Evolutionary conservation across 2,329 filamentous ascomycete species (phyloP).

Genomic region (Mariannaea sp.): DNA sequence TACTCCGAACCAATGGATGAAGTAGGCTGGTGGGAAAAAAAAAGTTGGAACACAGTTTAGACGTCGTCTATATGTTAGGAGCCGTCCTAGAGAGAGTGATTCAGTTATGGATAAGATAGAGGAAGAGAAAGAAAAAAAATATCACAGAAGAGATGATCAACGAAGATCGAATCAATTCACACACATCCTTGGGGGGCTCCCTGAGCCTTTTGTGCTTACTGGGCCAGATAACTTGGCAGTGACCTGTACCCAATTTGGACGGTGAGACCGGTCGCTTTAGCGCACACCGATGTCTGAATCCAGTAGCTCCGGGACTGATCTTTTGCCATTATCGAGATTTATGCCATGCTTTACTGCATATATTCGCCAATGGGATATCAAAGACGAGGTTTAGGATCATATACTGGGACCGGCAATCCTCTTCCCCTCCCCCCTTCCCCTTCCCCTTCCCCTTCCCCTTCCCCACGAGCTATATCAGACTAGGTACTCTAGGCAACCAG

Average conservation of each 20-base stretch:
- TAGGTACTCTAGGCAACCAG: slow-evolving; percentile 13
- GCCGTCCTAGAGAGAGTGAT: too few species aligned
- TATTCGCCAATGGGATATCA: slow-evolving; percentile 20
- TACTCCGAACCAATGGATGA: too few species aligned
- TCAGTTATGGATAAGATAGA: slow-evolving; percentile 9
- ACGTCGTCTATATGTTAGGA: too few species aligned
- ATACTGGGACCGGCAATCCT: not conserved
- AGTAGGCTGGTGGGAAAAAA: not conserved
- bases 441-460: too few species aligned
- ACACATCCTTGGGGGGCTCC: slow-evolving; percentile 21
- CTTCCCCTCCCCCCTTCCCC: too few species aligned
- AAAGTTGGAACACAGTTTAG: too few species aligned
- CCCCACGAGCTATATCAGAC: slow-evolving; percentile 9
- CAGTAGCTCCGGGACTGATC: slow-evolving; percentile 9
- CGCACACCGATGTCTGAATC: slow-evolving; percentile 34
- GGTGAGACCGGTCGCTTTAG: slow-evolving; percentile 21
- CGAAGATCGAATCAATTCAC: slow-evolving; percentile 21
- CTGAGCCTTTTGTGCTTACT: slow-evolving; percentile 30
- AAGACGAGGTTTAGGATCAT: not conserved
- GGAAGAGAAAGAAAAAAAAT: slow-evolving; percentile 20
- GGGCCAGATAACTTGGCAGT: slow-evolving; percentile 18
- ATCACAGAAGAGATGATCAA: slow-evolving; percentile 28
- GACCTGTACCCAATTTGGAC: slow-evolving; percentile 21
- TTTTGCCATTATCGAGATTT: slow-evolving; percentile 15
- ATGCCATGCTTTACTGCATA: slow-evolving; percentile 15